Evolutionary conservation across 2,329 filamentous ascomycete species (phyloP).

Genomic region (Ophiostoma ips): DNA sequence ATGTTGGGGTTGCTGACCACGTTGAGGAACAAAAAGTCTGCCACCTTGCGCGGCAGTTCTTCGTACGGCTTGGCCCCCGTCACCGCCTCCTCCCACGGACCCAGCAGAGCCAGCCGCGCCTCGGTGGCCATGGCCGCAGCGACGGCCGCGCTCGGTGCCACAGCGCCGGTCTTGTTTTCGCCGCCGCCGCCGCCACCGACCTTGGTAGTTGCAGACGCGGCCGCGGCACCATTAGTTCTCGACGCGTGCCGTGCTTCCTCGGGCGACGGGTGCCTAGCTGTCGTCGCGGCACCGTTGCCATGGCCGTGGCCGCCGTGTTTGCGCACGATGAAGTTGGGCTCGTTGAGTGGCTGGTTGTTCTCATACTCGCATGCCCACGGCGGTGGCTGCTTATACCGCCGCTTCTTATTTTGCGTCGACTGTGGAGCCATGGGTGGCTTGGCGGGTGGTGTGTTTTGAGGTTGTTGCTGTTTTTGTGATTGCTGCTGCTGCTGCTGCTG

Average conservation of each 20-base stretch:
- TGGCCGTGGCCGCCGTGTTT: neutral
- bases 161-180: neutral
- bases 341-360: neutral
- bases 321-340: neutral
- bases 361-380: neutral
- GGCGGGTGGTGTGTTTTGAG: neutral
- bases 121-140: slow-evolving; percentile 14
- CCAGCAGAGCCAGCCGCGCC: slow-evolving; percentile 23
- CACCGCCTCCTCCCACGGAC: slow-evolving; percentile 53
- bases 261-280: slow-evolving; percentile 17
- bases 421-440: neutral
- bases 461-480: no score
- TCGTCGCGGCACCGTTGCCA: neutral
- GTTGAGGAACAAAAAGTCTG: slow-evolving; percentile 64
- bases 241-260: slow-evolving; percentile 14
- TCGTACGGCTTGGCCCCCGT: slow-evolving; percentile 58
- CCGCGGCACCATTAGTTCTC: slow-evolving; percentile 14
- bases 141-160: neutral
- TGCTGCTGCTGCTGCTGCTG: neutral
- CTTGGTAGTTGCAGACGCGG: slow-evolving; percentile 12
- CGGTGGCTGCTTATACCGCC: neutral
- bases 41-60: slow-evolving; percentile 60
- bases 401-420: neutral
- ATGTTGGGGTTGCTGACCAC: slow-evolving; percentile 56
- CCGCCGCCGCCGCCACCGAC: neutral